Evolutionary conservation across 73 alveolate species (phyloP), one percentile per base, ranked within the genome.

Genomic region (Paramecium primaurelia): DNA sequence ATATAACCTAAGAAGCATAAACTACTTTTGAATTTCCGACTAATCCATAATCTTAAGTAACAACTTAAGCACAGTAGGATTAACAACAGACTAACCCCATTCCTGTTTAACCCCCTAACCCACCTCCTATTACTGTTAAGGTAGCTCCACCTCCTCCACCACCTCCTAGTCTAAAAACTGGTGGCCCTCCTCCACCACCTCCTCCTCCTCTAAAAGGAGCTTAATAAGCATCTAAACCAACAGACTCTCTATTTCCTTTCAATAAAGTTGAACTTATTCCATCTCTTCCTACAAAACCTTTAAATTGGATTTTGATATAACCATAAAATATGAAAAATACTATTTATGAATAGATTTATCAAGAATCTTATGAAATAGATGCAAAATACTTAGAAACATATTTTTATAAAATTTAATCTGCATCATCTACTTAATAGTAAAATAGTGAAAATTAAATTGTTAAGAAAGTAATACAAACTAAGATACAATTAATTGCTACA

Each of bases 101-200:
- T 22, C 25, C 25, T 22, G 25, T 22, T 22, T 22, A 10, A 14
- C 85, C 85, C 26, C 69, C 68, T 16, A 6, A 0, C 2, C 88
- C 68, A 75, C 25, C 25, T 22, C 25, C 25, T 22, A 14, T 2
- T 32, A 30, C 49, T 6, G 30, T 71, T 1, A 71, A 71, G 32
- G 88, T 38, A 36, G 34, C 68, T 38, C 88, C 68, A 37, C 88
- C 88, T 36, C 88, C 88, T 0, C 88, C 88, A 4, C 88, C 88
- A 9, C 88, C 88, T 36, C 88, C 88, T n/a, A 28, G 37, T 3
- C 12, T 42, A 75, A 75, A 36, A 10, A 37, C 32, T 4, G 37
- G 37, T 16, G 88, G 88, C 4, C 64, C 88, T 36, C 88, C 69
- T 36, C 88, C 88, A 14, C 88, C 88, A 16, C 88, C 88, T 16